Base-by-base conservation (phyloP, 176 grass and related monocot species). In the Eragrostis curvula region DNA sequence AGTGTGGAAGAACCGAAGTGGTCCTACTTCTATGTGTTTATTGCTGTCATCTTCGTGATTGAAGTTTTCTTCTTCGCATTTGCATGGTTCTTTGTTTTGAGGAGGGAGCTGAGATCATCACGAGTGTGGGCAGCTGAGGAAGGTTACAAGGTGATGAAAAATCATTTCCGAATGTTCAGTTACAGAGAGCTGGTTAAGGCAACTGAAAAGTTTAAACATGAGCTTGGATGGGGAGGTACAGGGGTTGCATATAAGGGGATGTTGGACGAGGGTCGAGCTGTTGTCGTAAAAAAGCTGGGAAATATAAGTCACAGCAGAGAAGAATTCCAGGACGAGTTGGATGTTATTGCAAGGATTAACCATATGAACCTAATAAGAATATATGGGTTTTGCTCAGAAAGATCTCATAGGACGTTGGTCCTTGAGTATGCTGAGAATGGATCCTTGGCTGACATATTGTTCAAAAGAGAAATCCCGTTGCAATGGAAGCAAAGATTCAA, bases 341-440 rank as follows among this genome's bases (percentile, higher is more conserved):
- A 80, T 53, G 62, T 89, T 17, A 80, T 85, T 70, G 70, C 82
- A 51, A 85, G 76, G 43, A 85, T 89, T 6, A 85, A 89, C 82
- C 87, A 89, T 47, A 89, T 89, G 87, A 89, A 89, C 47, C 70
- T 89, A 14, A 56, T 79, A 39, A 89, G 87, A 55, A 89, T 89
- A 39, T 89, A 79, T 58, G 82, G 87, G 6, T 80, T 80, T 46
- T 89, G 87, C 70, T 89, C 87, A 17, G 82, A 85, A 24, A 80
- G 87, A 75, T 85, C 77, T 53, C 70, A 85, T 12, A 89, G 87
- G 36, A 63, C 85, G 87, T 16, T 89, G 70, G 87, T 89, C 53
- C 67, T 85, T 0, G 87, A 89, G 70, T 85, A 85, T 8, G 70
- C 79, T 21, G 82, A 89, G 36, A 85, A 80, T 43, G 87, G 82